These are phyloP conservation scores for Barbarea vulgaris DNA, from an alignment of 345 rosid genomes.

Conservation along the genomic window DNA sequence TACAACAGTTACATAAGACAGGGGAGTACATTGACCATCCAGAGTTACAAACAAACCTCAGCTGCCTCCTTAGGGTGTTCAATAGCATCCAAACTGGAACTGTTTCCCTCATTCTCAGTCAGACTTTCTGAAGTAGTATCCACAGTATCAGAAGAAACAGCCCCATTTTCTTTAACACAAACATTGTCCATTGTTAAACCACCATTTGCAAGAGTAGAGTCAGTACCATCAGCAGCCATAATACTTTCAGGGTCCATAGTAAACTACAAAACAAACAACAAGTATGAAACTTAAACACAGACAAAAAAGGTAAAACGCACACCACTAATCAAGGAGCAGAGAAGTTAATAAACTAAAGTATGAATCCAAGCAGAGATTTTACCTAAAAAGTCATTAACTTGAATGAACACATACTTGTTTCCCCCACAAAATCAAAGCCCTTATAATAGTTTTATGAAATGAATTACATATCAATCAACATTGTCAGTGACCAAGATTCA, in stretches of 20 bases:
- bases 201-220: constrained; percentile 59
- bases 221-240: constrained; percentile 48
- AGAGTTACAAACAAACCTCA: constrained; percentile 47
- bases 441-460: not conserved
- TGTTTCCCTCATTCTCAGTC: constrained; percentile 42
- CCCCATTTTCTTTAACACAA: constrained; percentile 42
- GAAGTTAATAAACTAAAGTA: not conserved
- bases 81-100: constrained; percentile 42
- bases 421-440: not conserved
- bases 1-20: not conserved
- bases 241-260: constrained; percentile 60
- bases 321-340: constrained; percentile 10
- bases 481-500: constrained; percentile 28
- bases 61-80: constrained; percentile 40
- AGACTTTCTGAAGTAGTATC: constrained; percentile 35
- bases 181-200: constrained; percentile 40
- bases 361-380: not conserved
- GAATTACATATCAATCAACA: constrained; percentile 3
- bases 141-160: constrained; percentile 30
- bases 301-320: not conserved
- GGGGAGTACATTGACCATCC: constrained; percentile 2
- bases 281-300: not conserved
- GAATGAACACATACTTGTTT: not conserved
- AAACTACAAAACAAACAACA: constrained; percentile 40
- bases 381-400: constrained; percentile 1